Conservation (phyloP, 768 basidiomycete genomes). For the Saitozyma podzolica region DNA sequence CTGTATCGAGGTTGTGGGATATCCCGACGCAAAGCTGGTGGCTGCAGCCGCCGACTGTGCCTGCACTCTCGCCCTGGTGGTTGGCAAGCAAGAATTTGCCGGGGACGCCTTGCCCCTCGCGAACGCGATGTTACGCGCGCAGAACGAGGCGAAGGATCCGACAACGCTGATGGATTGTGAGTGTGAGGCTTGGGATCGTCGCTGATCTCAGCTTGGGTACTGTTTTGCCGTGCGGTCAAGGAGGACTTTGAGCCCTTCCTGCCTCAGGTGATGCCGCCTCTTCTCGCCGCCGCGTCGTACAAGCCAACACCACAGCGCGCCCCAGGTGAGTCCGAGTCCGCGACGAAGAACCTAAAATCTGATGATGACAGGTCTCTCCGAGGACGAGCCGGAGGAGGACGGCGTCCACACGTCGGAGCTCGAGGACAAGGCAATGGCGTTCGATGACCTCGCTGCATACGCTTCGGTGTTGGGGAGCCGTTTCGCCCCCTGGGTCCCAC, state of each 20-base stretch:
- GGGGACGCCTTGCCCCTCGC: constrained; percentile 72
- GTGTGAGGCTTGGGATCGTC: background rate
- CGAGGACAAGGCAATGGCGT: constrained; percentile 35
- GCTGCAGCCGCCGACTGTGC: background rate
- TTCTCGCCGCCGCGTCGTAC: constrained; percentile 72
- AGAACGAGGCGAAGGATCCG: constrained; percentile 75
- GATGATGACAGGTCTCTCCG: constrained; percentile 5
- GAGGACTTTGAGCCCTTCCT: constrained; percentile 84
- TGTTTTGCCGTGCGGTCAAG: constrained; percentile 80
- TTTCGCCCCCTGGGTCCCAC: constrained; percentile 28
- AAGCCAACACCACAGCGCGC: constrained; percentile 52
- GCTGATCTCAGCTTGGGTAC: constrained; percentile 70
- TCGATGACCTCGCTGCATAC: constrained; percentile 32
- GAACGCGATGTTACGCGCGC: constrained; percentile 71
- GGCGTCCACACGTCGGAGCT: constrained; percentile 58
- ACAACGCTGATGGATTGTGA: constrained; percentile 62
- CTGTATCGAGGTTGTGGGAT: no score
- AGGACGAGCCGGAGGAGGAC: constrained; percentile 54
- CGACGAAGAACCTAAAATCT: constrained; percentile 62
- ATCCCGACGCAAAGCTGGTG: background rate
- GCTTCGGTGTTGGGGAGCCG: constrained; percentile 19
- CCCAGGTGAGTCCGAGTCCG: background rate
- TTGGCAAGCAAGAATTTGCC: constrained; percentile 58
- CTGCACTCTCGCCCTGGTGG: background rate
- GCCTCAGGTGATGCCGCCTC: constrained; percentile 75